These are phyloP conservation scores for Candida silvicultrix DNA, from an alignment of 805 yeast genomes.

Conservation along the genomic window DNA sequence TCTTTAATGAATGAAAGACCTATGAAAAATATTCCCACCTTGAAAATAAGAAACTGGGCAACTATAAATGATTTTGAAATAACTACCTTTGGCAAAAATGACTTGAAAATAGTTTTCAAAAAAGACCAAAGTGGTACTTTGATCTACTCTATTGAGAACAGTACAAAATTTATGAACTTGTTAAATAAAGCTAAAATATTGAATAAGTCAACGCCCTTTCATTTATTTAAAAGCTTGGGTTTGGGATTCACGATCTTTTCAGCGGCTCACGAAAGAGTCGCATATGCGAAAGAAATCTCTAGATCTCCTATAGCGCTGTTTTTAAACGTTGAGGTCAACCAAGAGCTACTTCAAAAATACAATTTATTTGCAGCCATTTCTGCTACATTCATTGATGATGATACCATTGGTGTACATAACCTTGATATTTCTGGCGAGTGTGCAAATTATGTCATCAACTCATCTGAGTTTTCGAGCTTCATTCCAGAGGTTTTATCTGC, in stretches of 20 bases:
- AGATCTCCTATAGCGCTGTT: constrained; percentile 63
- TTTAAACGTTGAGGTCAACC: constrained; percentile 47
- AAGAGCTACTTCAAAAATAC: constrained; percentile 28
- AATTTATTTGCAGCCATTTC: constrained; percentile 42
- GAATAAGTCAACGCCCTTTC: constrained; percentile 80
- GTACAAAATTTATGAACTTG: constrained; percentile 43
- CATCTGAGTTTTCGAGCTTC: constrained; percentile 27
- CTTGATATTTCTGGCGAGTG: constrained; percentile 18
- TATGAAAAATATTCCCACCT: constrained; percentile 56
- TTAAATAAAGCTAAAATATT: constrained; percentile 66
- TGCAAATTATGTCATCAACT: constrained; percentile 21
- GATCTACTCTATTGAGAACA: constrained; percentile 22
- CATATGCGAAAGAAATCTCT: constrained; percentile 46
- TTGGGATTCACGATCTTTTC: constrained; percentile 43
- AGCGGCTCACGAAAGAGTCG: constrained; percentile 59
- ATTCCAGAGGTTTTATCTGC: constrained; percentile 33
- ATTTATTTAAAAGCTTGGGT: constrained; percentile 54
- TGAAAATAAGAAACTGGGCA: constrained; percentile 67
- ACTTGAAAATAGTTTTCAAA: constrained; percentile 25
- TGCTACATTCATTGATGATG: constrained; percentile 34
- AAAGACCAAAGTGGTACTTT: constrained; percentile 11
- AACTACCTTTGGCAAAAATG: constrained; percentile 30
- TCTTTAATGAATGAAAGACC: constrained; percentile 84
- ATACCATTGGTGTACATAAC: constrained; percentile 17
- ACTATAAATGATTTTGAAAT: constrained; percentile 50